These are phyloP conservation scores for Ceratobasidium sp. DNA, from an alignment of 1,284 basidiomycete genomes.

Conservation along the genomic window DNA sequence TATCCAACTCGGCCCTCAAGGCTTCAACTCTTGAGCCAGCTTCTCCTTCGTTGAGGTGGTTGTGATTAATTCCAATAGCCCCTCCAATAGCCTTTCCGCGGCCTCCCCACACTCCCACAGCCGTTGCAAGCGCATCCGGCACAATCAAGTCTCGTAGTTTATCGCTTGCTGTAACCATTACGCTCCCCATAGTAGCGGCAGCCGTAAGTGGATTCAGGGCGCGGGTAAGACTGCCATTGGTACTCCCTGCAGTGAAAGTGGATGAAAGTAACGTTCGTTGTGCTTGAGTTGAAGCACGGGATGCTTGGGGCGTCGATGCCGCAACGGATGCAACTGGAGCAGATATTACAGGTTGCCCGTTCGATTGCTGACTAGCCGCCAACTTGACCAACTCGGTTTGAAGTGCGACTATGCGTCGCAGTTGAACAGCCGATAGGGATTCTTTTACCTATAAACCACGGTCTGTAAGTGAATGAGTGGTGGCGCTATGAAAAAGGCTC, in stretches of 20 bases:
- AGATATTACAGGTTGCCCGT: slow-evolving; percentile 45
- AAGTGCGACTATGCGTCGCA: slow-evolving; percentile 81
- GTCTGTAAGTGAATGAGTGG: slow-evolving; percentile 12
- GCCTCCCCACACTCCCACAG: slow-evolving; percentile 65
- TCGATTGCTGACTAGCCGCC: slow-evolving; percentile 49
- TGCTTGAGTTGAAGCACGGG: slow-evolving; percentile 34
- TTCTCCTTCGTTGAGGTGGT: slow-evolving; percentile 59
- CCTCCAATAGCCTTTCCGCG: slow-evolving; percentile 66
- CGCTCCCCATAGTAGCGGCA: slow-evolving; percentile 61
- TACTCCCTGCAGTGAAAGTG: slow-evolving; percentile 61
- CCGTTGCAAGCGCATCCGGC: slow-evolving; percentile 82
- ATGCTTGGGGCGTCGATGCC: slow-evolving; percentile 43
- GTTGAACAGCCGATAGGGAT: slow-evolving; percentile 76
- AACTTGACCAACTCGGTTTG: slow-evolving; percentile 80
- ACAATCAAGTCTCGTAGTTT: slow-evolving; percentile 86
- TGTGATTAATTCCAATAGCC: slow-evolving; percentile 53
- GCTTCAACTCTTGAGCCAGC: slow-evolving; percentile 66
- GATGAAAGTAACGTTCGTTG: slow-evolving; percentile 74
- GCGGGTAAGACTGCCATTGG: slow-evolving; percentile 36
- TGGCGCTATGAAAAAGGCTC: slow-evolving; percentile 49
- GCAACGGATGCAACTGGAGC: slow-evolving; percentile 38
- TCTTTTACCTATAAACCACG: slow-evolving; percentile 74
- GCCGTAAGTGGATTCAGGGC: slow-evolving; percentile 59
- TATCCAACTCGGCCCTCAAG: slow-evolving; percentile 80
- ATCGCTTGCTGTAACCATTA: slow-evolving; percentile 83